Evolutionary conservation across 176 grass and related monocot species (phyloP).

Genomic region (Guadua angustifolia): DNA sequence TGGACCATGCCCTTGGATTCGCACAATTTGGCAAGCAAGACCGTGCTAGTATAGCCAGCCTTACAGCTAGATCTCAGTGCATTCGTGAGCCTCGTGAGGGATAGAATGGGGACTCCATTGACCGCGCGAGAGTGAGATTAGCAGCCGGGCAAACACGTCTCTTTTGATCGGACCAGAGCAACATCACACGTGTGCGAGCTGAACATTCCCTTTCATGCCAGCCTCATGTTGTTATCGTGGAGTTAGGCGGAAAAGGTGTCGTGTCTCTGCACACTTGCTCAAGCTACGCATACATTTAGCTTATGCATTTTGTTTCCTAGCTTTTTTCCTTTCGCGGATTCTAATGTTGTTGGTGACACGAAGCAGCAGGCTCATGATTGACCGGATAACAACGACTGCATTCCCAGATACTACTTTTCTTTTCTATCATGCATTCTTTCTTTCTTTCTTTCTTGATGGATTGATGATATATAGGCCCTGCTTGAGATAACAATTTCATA

Average conservation of each 20-base stretch:
- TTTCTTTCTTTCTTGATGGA: not conserved
- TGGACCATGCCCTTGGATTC: slow-evolving; percentile 42
- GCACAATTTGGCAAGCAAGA: no score
- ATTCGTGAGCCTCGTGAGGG: not conserved
- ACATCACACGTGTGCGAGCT: slow-evolving; percentile 35
- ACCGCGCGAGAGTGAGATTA: not conserved
- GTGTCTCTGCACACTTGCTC: slow-evolving; percentile 26
- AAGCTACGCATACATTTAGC: slow-evolving; percentile 8
- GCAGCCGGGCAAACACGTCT: slow-evolving; percentile 5
- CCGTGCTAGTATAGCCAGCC: not conserved
- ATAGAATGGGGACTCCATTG: slow-evolving; percentile 10
- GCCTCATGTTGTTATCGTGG: not conserved
- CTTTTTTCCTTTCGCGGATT: not conserved
- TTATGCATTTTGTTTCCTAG: not conserved
- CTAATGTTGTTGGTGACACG: not conserved
- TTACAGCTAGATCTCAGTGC: not conserved
- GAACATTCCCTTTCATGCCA: slow-evolving; percentile 45
- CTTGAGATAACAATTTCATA: no score
- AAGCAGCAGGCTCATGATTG: slow-evolving; percentile 1
- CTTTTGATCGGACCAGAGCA: slow-evolving; percentile 36
- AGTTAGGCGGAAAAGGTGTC: not conserved
- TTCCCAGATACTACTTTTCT: slow-evolving; percentile 19
- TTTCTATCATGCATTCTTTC: not conserved
- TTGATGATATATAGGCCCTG: no score
- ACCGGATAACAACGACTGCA: not conserved